Conservation (phyloP, 257 asterid genomes). For the Solanum appendiculatum region DNA sequence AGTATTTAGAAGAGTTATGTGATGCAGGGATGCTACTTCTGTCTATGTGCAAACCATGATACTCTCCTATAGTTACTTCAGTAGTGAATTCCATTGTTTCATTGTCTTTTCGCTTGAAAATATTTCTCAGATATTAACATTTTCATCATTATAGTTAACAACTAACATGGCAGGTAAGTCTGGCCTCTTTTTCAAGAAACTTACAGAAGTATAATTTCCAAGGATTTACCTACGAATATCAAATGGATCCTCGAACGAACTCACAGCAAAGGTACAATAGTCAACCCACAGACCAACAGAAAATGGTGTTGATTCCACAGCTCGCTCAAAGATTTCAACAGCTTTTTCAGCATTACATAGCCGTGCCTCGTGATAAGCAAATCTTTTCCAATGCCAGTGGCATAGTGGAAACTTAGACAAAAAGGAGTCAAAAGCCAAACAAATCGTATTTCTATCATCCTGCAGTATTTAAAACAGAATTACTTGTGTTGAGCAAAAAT, state of each 20-base stretch:
- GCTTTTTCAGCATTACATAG: constrained; percentile 50
- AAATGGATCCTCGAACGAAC: constrained; percentile 51
- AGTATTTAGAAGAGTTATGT: not conserved
- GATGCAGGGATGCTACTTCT: not conserved
- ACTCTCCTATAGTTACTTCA: not conserved
- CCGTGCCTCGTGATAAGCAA: constrained; percentile 59
- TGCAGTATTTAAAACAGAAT: constrained; percentile 22
- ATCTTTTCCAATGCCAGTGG: constrained; percentile 79
- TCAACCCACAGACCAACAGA: constrained; percentile 83
- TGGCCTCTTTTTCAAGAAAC: not conserved
- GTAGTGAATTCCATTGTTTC: not conserved
- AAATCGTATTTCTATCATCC: constrained; percentile 60
- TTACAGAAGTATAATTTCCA: constrained; percentile 1
- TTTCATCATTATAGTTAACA: not conserved
- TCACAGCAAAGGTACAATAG: constrained; percentile 53
- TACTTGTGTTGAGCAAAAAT: not conserved
- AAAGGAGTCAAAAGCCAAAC: constrained; percentile 64
- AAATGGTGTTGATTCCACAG: constrained; percentile 39
- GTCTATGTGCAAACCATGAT: not conserved
- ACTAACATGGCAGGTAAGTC: not conserved
- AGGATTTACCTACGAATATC: constrained; percentile 69
- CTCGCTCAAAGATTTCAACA: constrained; percentile 58
- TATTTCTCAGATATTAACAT: not conserved
- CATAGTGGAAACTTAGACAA: constrained; percentile 71
- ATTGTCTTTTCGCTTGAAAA: not conserved